Percentiles rank a stretch among this genome's conserved stretches.
Conservation (phyloP, 2,329 filamentous ascomycete species). For the Penicillium sp. region DNA sequence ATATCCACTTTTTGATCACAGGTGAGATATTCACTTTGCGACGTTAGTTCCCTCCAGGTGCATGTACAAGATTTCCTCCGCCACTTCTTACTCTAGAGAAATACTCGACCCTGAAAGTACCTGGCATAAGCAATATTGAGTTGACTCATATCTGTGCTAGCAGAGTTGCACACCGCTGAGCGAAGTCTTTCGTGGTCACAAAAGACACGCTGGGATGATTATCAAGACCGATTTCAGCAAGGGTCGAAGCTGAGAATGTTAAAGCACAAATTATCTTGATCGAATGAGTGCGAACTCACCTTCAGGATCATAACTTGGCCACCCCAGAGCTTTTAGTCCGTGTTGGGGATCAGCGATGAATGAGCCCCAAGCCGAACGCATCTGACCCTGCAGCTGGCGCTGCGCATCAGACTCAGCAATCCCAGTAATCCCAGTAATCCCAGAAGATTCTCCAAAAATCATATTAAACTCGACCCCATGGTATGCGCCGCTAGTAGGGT, state of each 20-base stretch:
- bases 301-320: conserved; percentile 35
- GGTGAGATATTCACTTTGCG: too few species aligned
- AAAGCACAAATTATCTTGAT: not conserved
- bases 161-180: not conserved
- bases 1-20: too few species aligned
- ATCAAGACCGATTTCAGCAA: not conserved
- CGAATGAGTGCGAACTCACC: conserved; percentile 1
- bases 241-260: not conserved
- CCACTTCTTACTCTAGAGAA: too few species aligned
- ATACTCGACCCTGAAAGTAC: not conserved
- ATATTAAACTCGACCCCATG: conserved; percentile 52
- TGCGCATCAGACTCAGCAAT: conserved; percentile 35
- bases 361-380: conserved; percentile 37
- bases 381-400: conserved; percentile 27
- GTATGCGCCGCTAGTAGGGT: conserved; percentile 49
- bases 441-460: conserved; percentile 47
- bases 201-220: not conserved
- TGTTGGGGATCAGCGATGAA: conserved; percentile 41
- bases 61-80: too few species aligned
- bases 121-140: not conserved
- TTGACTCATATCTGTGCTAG: not conserved
- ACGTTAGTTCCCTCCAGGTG: too few species aligned
- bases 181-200: not conserved
- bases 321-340: conserved; percentile 38
- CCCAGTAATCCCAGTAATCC: conserved; percentile 45